Base-by-base conservation (phyloP, 352 stramenopile genomes). In the Hyaloperonospora brassicae region DNA sequence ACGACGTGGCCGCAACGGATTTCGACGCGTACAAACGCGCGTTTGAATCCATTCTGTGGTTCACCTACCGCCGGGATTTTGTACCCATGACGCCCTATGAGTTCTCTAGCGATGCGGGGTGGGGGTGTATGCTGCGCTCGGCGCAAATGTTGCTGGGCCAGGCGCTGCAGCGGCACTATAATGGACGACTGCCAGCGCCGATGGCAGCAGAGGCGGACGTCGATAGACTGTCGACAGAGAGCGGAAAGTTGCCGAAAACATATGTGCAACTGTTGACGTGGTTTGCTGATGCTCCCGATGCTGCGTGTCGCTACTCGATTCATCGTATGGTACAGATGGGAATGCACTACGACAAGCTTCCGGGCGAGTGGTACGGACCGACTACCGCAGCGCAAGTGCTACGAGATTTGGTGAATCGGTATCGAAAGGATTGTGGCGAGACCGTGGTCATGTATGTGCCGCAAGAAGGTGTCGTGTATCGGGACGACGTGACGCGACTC, bases 61-160 rank as follows among this genome's bases (percentile, higher is more conserved):
- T 96, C 58, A 96, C 88, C 8, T 97, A 97, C 68, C 75, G 89
- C 9, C 68, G 84, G 47, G 82, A 93, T 50, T 97, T 95, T 57
- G 74, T 78, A 6, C 66, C 71, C 22, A 91, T 97, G 78, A 70
- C 72, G 61, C 86, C 85, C 13, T 97, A 97, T 57, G 74, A 87
- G 11, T 81, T 75, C 64, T 96, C 79, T 12, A 93, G 77, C 23
- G 93, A 98, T 72, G 90, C 90, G 0, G 95, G 95, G 21, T 98
- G 93, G 93, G 95, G 95, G 23, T 98, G 95, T 62, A 98, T 98
- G 95, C 66, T 98, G 41, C 86, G 95, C 23, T 93, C 85, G 27
- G 93, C 91, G 21, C 93, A 98, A 62, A 98, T 98, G 93, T 69
- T 98, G 62, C 70, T 98, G 17, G 81, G 75, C 0, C 82, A 98